A percentile compares a stretch with the other conserved stretches of the same genome.
These are phyloP conservation scores for Fraxinus cuspidata DNA, from an alignment of 257 asterid species.

Conservation along the genomic window DNA sequence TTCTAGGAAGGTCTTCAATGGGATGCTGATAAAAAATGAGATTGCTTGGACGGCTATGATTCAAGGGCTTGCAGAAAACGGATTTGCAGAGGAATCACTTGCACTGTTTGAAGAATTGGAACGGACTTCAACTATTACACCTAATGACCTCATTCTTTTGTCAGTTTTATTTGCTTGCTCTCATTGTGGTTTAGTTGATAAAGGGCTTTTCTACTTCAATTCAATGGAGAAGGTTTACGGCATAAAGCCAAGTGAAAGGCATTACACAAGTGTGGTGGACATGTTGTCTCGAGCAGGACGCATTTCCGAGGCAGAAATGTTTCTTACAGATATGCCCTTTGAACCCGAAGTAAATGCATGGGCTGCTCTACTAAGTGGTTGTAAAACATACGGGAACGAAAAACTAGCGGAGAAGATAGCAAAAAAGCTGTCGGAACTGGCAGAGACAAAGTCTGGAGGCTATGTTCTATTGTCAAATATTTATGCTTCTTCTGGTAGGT, in stretches of 20 bases:
- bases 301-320: conserved; percentile 62
- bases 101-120: conserved; percentile 58
- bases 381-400: conserved; percentile 55
- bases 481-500: conserved; percentile 72
- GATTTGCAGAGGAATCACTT: conserved; percentile 66
- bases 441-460: conserved; percentile 55
- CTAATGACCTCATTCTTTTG: conserved; percentile 59
- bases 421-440: conserved; percentile 38
- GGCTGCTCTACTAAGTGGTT: conserved; percentile 80
- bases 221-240: conserved; percentile 67
- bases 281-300: conserved; percentile 81
- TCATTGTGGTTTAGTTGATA: conserved; percentile 73
- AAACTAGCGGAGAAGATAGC: conserved; percentile 43
- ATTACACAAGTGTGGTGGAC: conserved; percentile 65
- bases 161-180: conserved; percentile 78
- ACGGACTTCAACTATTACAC: conserved; percentile 32
- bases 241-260: conserved; percentile 53
- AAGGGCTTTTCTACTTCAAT: conserved; percentile 62
- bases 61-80: conserved; percentile 84
- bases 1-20: conserved; percentile 46
- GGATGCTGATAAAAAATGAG: conserved; percentile 55
- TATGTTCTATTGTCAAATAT: conserved; percentile 63
- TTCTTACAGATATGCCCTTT: conserved; percentile 50
- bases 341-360: conserved; percentile 64
- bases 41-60: conserved; percentile 85